Evolutionary conservation across 768 basidiomycete species (phyloP).

Genomic region (Suillus occidentalis): DNA sequence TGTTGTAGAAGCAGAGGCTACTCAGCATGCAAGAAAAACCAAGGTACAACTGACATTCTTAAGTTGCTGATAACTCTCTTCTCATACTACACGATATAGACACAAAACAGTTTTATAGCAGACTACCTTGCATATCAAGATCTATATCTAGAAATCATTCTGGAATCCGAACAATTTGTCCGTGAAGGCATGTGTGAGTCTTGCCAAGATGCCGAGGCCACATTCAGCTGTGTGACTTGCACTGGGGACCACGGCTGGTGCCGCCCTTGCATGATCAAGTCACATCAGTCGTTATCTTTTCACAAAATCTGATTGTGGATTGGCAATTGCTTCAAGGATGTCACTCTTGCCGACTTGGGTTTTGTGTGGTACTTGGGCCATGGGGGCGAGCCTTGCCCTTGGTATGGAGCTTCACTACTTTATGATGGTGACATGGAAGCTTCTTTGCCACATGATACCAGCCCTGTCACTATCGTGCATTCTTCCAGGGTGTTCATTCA

Average conservation of each 20-base stretch:
- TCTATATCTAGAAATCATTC: neutral
- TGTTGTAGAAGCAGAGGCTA: neutral
- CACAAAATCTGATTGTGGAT: conserved; percentile 23
- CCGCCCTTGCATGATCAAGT: neutral
- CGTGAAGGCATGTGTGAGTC: neutral
- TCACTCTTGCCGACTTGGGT: conserved; percentile 19
- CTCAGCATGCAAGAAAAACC: neutral
- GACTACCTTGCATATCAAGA: conserved; percentile 1
- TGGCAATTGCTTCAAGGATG: conserved; percentile 13
- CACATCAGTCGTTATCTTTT: conserved; percentile 2
- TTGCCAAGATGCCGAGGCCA: neutral
- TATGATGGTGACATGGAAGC: neutral
- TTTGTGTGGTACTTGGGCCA: conserved; percentile 21
- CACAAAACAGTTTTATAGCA: conserved; percentile 8
- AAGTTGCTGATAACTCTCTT: neutral
- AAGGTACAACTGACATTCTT: neutral
- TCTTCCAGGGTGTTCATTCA: conserved; percentile 5
- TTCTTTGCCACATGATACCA: neutral
- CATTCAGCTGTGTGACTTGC: conserved; percentile 4
- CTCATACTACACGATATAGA: neutral
- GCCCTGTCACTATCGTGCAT: neutral
- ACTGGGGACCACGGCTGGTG: conserved; percentile 5
- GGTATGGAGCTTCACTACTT: neutral
- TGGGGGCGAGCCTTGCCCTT: conserved; percentile 17
- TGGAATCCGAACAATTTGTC: conserved; percentile 5